These are phyloP conservation scores for Aspergillus persii DNA, from an alignment of 2,329 filamentous ascomycete genomes.

Conservation along the genomic window DNA sequence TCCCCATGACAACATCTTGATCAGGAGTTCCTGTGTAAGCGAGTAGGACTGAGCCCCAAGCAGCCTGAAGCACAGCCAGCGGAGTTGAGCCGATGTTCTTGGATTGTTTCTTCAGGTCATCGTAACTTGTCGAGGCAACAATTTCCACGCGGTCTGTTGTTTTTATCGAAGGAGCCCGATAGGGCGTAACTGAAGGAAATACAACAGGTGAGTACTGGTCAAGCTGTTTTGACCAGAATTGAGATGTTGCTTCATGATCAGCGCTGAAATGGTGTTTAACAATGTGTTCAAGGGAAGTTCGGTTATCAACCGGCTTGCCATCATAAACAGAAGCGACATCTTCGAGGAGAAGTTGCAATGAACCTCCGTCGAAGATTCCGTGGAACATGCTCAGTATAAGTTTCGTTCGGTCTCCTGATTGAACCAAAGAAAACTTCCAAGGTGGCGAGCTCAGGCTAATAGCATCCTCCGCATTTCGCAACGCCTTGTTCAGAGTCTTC, in stretches of 20 bases:
- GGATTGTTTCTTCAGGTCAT: constrained; percentile 31
- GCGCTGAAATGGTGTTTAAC: constrained; percentile 26
- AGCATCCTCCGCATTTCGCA: constrained; percentile 18
- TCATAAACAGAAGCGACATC: constrained; percentile 29
- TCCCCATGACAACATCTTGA: constrained; percentile 35
- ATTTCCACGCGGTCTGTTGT: constrained; percentile 21
- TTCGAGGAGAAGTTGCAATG: constrained; percentile 32
- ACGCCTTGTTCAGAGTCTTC: constrained; percentile 17
- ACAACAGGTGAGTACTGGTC: constrained; percentile 16
- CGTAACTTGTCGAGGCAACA: constrained; percentile 18
- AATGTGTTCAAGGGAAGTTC: constrained; percentile 25
- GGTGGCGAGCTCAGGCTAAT: constrained; percentile 19
- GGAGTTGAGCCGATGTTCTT: constrained; percentile 29
- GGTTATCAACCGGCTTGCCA: constrained; percentile 5
- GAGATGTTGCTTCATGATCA: constrained; percentile 17
- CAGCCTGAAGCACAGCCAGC: constrained; percentile 35
- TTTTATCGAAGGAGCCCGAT: constrained; percentile 15
- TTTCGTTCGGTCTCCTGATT: background rate
- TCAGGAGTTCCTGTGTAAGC: constrained; percentile 33
- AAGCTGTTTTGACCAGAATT: constrained; percentile 23
- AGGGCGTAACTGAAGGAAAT: constrained; percentile 26
- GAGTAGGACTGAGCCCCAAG: constrained; percentile 35
- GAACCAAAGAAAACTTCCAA: constrained; percentile 25
- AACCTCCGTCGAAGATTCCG: constrained; percentile 39
- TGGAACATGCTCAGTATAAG: constrained; percentile 37